These are phyloP conservation scores for Syzygium oleosum DNA, from an alignment of 345 rosid genomes.

Conservation along the genomic window DNA sequence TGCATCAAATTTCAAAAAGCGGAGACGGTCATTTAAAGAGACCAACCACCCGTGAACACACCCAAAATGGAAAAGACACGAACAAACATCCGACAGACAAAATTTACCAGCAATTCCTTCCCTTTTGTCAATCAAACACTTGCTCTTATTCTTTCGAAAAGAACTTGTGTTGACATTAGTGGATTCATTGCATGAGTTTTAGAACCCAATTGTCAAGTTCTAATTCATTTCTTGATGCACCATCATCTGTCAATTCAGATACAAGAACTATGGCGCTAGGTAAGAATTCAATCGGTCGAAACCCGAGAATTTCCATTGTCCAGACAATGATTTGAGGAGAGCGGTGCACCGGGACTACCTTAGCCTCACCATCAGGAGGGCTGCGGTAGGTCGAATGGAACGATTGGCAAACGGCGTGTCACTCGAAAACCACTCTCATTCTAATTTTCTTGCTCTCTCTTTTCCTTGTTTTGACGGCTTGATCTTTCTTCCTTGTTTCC, in stretches of 20 bases:
- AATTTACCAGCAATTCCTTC: not conserved
- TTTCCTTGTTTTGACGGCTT: too few species aligned
- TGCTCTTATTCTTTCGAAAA: not conserved
- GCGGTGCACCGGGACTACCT: not conserved
- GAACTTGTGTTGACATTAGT: not conserved
- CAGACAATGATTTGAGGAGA: not conserved
- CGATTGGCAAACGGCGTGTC: too few species aligned
- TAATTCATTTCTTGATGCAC: not conserved
- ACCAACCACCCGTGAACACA: too few species aligned
- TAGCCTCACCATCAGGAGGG: not conserved
- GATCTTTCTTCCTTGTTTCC: too few species aligned
- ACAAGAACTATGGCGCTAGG: not conserved
- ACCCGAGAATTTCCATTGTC: fast-evolving
- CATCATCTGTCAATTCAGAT: not conserved
- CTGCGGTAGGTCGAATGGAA: too few species aligned
- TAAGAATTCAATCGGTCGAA: fast-evolving
- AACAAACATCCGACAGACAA: too few species aligned
- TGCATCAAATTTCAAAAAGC: too few species aligned
- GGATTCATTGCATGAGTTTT: not conserved
- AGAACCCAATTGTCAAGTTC: not conserved
- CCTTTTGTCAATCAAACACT: not conserved
- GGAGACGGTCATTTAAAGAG: too few species aligned
- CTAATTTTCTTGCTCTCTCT: too few species aligned
- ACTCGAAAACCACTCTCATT: too few species aligned
- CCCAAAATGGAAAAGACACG: too few species aligned